Conservation (phyloP, 1,284 basidiomycete species). For the Ustanciosporium gigantosporum region DNA sequence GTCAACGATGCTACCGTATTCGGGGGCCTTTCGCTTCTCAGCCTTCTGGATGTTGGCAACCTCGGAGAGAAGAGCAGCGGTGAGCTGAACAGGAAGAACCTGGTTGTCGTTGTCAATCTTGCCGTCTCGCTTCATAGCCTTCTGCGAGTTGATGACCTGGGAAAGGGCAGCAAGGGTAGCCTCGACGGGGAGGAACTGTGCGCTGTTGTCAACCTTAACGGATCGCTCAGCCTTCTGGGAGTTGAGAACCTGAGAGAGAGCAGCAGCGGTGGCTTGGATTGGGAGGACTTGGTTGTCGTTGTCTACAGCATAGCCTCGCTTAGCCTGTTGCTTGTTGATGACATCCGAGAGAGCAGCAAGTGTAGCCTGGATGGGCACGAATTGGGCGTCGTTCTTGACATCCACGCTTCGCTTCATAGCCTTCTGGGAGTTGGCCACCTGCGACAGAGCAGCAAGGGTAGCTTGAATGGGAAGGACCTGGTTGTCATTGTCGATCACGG, state of each 20-base stretch:
- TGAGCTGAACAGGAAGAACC: conserved; percentile 10
- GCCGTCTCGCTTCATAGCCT: conserved; percentile 3
- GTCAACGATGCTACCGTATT: conserved; percentile 9
- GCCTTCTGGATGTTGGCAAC: conserved; percentile 26
- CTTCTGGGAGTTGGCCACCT: neutral
- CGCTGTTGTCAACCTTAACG: conserved; percentile 8
- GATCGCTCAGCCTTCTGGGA: conserved; percentile 12
- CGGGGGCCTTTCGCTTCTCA: neutral
- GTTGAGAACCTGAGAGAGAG: conserved; percentile 15
- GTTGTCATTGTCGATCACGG: conserved; percentile 21
- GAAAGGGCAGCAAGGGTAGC: conserved; percentile 22
- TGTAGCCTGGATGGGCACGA: conserved; percentile 14
- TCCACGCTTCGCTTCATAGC: neutral
- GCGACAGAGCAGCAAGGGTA: conserved; percentile 2
- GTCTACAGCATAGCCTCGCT: conserved; percentile 13
- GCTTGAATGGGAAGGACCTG: conserved; percentile 13
- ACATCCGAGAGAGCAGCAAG: conserved; percentile 12
- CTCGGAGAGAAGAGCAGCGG: conserved; percentile 1
- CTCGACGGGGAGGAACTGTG: conserved; percentile 19
- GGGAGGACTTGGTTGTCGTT: conserved; percentile 18
- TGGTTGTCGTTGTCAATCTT: conserved; percentile 21
- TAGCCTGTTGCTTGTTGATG: conserved; percentile 10
- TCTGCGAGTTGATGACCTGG: conserved; percentile 12
- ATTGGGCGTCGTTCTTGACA: conserved; percentile 10
- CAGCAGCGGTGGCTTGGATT: conserved; percentile 27